Conservation (phyloP, 352 stramenopile species). For the Globisporangium heterothallicum region DNA sequence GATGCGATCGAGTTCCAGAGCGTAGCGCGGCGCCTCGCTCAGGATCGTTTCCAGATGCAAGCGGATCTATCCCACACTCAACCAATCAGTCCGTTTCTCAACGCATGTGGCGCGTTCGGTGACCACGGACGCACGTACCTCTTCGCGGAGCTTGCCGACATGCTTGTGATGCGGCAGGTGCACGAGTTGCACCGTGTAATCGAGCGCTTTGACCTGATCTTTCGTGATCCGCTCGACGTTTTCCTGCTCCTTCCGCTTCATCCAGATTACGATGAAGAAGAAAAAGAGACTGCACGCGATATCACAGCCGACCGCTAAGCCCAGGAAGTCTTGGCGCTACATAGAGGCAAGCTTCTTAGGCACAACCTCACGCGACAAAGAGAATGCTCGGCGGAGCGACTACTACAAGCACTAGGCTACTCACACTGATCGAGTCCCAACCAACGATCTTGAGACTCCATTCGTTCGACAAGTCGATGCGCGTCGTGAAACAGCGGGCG, state of each 20-base stretch:
- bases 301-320: constrained; percentile 63
- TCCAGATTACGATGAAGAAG: constrained; percentile 63
- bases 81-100: too few relatives aligned
- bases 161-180: constrained; percentile 58
- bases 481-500: constrained; percentile 69
- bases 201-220: constrained; percentile 58
- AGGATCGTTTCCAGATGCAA: constrained; percentile 59
- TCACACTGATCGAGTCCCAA: constrained; percentile 74
- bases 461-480: constrained; percentile 63
- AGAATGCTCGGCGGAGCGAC: too few relatives aligned
- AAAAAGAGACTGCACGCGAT: constrained; percentile 64
- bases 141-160: constrained; percentile 47
- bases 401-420: not conserved
- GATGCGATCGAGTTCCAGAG: constrained; percentile 50
- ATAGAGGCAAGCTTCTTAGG: too few relatives aligned
- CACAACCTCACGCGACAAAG: too few relatives aligned
- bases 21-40: constrained; percentile 42
- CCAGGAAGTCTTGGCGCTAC: constrained; percentile 69
- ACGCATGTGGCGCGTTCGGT: too few relatives aligned
- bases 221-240: constrained; percentile 50
- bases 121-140: too few relatives aligned
- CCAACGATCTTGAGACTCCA: constrained; percentile 77
- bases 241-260: constrained; percentile 65
- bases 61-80: too few relatives aligned
- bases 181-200: constrained; percentile 79